Conservation (phyloP, 176 grass and related monocot genomes). For the Musa schizocarpa region DNA sequence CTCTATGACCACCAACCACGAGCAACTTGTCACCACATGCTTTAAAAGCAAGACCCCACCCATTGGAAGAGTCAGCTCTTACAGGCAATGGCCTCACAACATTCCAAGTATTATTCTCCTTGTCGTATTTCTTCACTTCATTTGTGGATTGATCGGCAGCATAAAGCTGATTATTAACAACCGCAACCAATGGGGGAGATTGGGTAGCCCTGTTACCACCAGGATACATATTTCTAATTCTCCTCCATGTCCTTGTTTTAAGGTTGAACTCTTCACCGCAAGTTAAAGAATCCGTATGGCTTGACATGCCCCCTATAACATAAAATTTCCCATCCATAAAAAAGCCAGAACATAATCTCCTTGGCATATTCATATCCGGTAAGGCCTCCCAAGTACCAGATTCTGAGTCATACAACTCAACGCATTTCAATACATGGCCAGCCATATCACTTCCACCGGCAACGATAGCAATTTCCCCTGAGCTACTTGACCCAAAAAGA, state of each 20-base stretch:
- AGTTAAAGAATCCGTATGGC: constrained; percentile 43
- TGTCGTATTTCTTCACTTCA: constrained; percentile 82
- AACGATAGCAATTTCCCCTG: constrained; percentile 58
- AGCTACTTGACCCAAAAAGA: constrained; percentile 66
- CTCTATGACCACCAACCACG: constrained; percentile 54
- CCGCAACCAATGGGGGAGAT: constrained; percentile 62
- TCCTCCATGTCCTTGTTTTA: constrained; percentile 62
- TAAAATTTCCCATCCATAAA: constrained; percentile 93
- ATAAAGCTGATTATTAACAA: constrained; percentile 89
- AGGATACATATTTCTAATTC: constrained; percentile 65
- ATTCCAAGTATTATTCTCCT: constrained; percentile 68
- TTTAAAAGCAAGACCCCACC: constrained; percentile 78
- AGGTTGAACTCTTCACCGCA: constrained; percentile 76
- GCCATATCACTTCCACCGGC: constrained; percentile 63
- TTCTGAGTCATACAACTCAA: constrained; percentile 74
- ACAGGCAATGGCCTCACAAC: constrained; percentile 65
- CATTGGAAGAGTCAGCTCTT: constrained; percentile 67
- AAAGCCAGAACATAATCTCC: constrained; percentile 63
- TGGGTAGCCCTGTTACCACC: constrained; percentile 55
- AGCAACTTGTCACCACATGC: constrained; percentile 63
- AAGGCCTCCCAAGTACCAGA: constrained; percentile 47
- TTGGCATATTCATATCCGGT: constrained; percentile 55
- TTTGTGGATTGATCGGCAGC: constrained; percentile 52
- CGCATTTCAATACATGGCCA: constrained; percentile 55
- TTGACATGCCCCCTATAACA: constrained; percentile 64